Conservation (phyloP, 1,284 basidiomycete genomes). For the Taiwanofungus camphoratus region DNA sequence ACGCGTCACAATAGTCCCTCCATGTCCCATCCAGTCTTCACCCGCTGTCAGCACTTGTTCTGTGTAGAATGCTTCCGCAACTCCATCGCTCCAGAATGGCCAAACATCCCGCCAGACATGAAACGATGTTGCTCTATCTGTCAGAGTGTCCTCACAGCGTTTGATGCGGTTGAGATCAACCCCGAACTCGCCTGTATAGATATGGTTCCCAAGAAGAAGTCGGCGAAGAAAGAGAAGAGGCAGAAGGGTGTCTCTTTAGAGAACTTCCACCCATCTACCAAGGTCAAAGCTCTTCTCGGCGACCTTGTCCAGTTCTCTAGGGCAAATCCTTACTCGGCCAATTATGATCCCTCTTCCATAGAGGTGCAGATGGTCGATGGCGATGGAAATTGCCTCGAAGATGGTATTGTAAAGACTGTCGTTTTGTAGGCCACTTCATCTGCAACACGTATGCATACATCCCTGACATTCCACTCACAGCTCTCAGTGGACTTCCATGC, state of each 20-base stretch:
- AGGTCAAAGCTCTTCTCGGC: slow-evolving; percentile 72
- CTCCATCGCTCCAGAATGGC: slow-evolving; percentile 75
- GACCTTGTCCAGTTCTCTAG: slow-evolving; percentile 76
- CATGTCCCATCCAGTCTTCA: slow-evolving; percentile 60
- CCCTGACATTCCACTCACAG: slow-evolving; percentile 31
- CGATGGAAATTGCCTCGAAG: slow-evolving; percentile 64
- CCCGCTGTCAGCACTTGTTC: slow-evolving; percentile 91
- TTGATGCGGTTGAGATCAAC: slow-evolving; percentile 76
- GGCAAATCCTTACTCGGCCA: slow-evolving; percentile 76
- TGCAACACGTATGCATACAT: slow-evolving; percentile 5
- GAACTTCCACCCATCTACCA: slow-evolving; percentile 76
- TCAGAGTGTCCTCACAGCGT: slow-evolving; percentile 51
- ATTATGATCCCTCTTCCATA: slow-evolving; percentile 70
- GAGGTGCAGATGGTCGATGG: slow-evolving; percentile 73
- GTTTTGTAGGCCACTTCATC: slow-evolving; percentile 69
- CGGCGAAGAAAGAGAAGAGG: slow-evolving; percentile 64
- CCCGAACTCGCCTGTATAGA: slow-evolving; percentile 42
- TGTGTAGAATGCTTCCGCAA: slow-evolving; percentile 79
- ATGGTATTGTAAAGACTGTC: slow-evolving; percentile 76
- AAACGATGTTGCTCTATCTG: slow-evolving; percentile 72
- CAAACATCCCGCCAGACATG: slow-evolving; percentile 54
- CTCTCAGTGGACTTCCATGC: slow-evolving; percentile 95
- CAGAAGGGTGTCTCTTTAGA: slow-evolving; percentile 51
- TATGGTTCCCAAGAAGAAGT: slow-evolving; percentile 50
- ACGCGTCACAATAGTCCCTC: slow-evolving; percentile 68